These are phyloP conservation scores for Funneliformis caledonium DNA, from an alignment of 371 early-diverging fungal species.

Conservation along the genomic window DNA sequence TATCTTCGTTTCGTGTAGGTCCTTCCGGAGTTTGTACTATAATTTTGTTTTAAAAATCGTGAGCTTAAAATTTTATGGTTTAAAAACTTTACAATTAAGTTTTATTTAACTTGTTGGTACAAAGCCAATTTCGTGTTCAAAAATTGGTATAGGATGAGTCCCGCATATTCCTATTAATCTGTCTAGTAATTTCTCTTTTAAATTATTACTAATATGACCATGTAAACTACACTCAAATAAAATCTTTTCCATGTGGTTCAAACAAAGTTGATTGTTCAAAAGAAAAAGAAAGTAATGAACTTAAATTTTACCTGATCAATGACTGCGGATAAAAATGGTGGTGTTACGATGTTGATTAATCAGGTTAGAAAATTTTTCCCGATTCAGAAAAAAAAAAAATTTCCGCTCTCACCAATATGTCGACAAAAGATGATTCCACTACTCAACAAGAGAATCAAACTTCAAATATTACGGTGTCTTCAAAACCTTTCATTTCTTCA, in stretches of 20 bases:
- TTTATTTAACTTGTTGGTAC: conserved; percentile 18
- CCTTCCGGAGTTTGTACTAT: conserved; percentile 29
- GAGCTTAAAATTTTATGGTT: not conserved
- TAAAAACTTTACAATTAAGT: not conserved
- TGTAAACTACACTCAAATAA: conserved; percentile 27
- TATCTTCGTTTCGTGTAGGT: conserved; percentile 35
- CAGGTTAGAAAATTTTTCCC: no score
- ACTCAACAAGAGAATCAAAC: not conserved
- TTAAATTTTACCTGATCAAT: no score
- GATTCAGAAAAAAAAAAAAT: no score
- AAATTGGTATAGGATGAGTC: conserved; percentile 2
- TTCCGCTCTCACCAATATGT: not conserved
- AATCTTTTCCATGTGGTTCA: not conserved
- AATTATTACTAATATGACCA: conserved; percentile 20
- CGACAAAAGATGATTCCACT: not conserved
- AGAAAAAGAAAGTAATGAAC: not conserved
- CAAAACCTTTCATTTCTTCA: not conserved
- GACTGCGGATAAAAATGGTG: not conserved
- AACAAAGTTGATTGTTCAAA: not conserved
- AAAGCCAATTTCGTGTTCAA: conserved; percentile 39
- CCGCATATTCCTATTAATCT: conserved; percentile 39
- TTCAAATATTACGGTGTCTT: not conserved
- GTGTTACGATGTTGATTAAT: not conserved
- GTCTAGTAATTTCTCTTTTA: conserved; percentile 28
- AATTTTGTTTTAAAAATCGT: not conserved